Percentiles rank a stretch among this genome's conserved stretches.
Conservation (phyloP, 2,329 filamentous ascomycete species). For the Penicillium sclerotiorum region DNA sequence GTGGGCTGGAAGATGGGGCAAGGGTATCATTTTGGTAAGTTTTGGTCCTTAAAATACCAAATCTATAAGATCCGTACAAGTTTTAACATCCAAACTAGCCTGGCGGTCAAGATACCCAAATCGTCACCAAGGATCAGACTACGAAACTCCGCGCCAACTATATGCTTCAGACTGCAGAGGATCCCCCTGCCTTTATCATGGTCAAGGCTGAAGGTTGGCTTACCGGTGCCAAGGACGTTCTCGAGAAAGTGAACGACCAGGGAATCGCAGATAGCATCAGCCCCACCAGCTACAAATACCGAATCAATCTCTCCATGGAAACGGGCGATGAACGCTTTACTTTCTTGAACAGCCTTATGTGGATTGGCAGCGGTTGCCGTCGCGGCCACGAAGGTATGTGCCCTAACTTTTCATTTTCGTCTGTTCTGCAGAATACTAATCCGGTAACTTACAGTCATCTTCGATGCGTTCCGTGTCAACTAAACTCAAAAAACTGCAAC, state of each 20-base stretch:
- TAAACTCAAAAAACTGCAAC: constrained; percentile 24
- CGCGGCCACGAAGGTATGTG: constrained; percentile 48
- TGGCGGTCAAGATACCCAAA: constrained; percentile 54
- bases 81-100: constrained; percentile 36
- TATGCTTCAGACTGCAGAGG: constrained; percentile 54
- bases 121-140: constrained; percentile 51
- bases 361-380: constrained; percentile 53
- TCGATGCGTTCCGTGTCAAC: constrained; percentile 42
- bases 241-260: constrained; percentile 52
- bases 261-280: constrained; percentile 49
- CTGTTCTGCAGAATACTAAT: constrained; percentile 8
- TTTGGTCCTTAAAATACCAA: background rate
- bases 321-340: constrained; percentile 54
- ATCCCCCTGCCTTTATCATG: constrained; percentile 53
- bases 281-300: constrained; percentile 53
- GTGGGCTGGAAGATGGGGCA: constrained; percentile 57
- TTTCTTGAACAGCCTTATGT: constrained; percentile 54
- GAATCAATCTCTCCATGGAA: constrained; percentile 51
- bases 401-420: background rate
- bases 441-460: constrained; percentile 31
- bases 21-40: constrained; percentile 53
- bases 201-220: constrained; percentile 53
- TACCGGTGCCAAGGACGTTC: constrained; percentile 51
- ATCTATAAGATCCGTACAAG: background rate
- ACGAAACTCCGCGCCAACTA: constrained; percentile 50